These are phyloP conservation scores for Oemleria cerasiformis DNA, from an alignment of 306 rosid species.

Conservation along the genomic window DNA sequence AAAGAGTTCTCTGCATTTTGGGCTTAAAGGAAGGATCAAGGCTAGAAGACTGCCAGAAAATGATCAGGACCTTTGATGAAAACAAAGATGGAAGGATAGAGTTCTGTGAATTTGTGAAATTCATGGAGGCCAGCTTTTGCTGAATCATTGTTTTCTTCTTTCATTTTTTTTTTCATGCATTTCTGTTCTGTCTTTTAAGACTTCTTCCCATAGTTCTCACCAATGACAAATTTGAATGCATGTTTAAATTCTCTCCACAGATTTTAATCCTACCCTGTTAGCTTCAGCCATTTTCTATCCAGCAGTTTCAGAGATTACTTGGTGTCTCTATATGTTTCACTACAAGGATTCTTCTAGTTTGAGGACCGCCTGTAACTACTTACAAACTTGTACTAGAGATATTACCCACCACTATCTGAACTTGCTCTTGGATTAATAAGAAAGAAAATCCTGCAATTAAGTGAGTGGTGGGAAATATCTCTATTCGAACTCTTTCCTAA, in stretches of 20 bases:
- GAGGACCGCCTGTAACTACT: neutral
- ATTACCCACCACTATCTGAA: neutral
- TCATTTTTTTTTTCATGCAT: neutral
- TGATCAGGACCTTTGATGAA: constrained; percentile 58
- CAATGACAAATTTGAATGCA: neutral
- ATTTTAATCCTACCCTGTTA: neutral
- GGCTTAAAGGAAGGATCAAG: constrained; percentile 51
- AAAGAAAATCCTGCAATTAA: neutral
- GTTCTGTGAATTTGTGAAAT: constrained; percentile 65
- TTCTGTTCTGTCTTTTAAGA: neutral
- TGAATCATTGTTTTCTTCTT: constrained; percentile 27
- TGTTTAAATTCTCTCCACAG: neutral
- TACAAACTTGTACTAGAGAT: neutral
- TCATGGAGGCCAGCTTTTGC: constrained; percentile 64
- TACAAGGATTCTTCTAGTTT: too few species aligned
- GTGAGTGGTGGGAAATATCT: neutral
- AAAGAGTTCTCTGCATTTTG: constrained; percentile 52
- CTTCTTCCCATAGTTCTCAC: neutral
- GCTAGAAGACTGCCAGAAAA: constrained; percentile 51
- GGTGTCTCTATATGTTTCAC: neutral
- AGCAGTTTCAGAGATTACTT: too few species aligned
- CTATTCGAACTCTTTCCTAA: neutral
- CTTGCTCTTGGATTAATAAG: neutral
- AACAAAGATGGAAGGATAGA: constrained; percentile 73
- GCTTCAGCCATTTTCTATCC: neutral